Base-by-base conservation (phyloP, 176 grass and related monocot species). In the Poa pratensis region DNA sequence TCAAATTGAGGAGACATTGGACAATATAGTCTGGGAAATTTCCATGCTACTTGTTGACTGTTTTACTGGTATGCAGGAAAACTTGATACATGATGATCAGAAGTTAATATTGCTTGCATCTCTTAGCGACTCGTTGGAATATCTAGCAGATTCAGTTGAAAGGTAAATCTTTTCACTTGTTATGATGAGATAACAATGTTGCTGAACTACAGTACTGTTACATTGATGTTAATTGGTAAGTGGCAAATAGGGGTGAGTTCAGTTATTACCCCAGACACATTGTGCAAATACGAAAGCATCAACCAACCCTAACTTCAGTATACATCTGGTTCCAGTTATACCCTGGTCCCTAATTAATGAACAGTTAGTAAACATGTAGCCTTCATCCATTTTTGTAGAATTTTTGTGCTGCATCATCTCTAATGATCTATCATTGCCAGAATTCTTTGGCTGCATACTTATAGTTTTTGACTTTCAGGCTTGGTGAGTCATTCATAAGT, bases 71-170 rank as follows among this genome's bases (percentile, higher is more conserved):
- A 50, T 92, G 63, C 77, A 98, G 93, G 96, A 95, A 71, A 94
- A 94, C 61, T 90, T 98, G 89, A 98, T 98, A 59, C 96, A 92
- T 87, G 96, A 98, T 68, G 96, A 98, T 80, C 91, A 95, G 81
- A 98, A 98, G 79, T 80, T 98, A 64, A 92, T 98, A 84, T 81
- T 98, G 62, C 77, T 98, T 78, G 93, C 96, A 81, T 98, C 93
- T 87, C 93, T 98, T 61, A 98, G 93, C 37, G 93, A 98, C 86
- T 98, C 96, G 9, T 87, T 98, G 88, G 96, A 98, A 79, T 98
- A 94, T 90, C 81, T 98, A 49, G 96, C 96, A 59, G 96, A 98
- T 92, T 98, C 96, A 72, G 90, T 98, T 84, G 96, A 92, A 94
- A 92, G 91, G 96, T 97, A 90, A 76, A 81, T n/a, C 48, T 62